Conservation (phyloP, 108 stramenopile species). For the Craspedostauros australis region DNA sequence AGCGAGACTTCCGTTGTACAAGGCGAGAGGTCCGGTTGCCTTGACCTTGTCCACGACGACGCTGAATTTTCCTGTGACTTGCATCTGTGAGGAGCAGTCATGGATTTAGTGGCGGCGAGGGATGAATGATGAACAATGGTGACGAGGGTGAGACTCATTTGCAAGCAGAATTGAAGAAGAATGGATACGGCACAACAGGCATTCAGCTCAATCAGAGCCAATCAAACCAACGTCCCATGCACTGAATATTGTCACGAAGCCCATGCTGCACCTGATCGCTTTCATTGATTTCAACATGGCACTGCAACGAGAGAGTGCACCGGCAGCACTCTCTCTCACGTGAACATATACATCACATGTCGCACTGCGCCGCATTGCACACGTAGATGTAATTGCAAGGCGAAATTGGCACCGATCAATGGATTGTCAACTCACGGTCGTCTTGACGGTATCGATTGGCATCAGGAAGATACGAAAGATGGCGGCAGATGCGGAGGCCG, state of each 20-base stretch:
- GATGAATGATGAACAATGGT: neutral
- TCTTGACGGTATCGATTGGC: conserved; percentile 86
- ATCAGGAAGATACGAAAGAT: conserved; percentile 93
- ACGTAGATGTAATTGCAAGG: too few relatives aligned
- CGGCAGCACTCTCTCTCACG: too few relatives aligned
- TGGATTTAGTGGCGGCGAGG: neutral
- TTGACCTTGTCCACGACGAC: conserved; percentile 85
- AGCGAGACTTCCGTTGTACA: conserved; percentile 93
- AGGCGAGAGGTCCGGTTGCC: conserved; percentile 69
- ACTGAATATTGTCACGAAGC: too few relatives aligned
- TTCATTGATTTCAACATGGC: too few relatives aligned
- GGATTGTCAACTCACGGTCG: conserved; percentile 11
- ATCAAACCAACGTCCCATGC: too few relatives aligned
- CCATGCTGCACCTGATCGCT: too few relatives aligned
- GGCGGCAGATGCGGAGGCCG: conserved; percentile 82
- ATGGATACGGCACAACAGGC: neutral
- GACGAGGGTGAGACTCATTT: neutral
- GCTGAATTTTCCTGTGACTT: conserved; percentile 94
- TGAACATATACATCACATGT: too few relatives aligned
- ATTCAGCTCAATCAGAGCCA: neutral
- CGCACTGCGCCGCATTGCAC: too few relatives aligned
- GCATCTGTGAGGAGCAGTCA: too few relatives aligned
- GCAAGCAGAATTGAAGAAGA: too few relatives aligned
- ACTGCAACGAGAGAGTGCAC: too few relatives aligned
- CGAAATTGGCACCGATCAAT: too few relatives aligned